Base-by-base conservation (phyloP, 257 asterid species). In the Gynochthodes officinalis region DNA sequence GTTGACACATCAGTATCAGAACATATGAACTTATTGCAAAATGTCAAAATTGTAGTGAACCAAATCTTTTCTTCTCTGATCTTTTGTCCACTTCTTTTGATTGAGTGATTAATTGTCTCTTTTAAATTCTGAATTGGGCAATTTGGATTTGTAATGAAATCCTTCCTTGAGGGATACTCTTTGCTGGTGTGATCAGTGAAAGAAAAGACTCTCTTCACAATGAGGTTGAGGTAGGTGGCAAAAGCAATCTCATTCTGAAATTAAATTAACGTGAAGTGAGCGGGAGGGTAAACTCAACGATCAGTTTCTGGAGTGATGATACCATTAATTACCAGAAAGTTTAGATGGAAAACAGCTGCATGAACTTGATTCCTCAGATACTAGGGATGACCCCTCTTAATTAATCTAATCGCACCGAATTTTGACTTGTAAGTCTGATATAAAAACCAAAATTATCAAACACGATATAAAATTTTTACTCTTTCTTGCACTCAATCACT, bases 401-500 rank as follows among this genome's bases (percentile, higher is more conserved):
- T 12, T 1, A n/a, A 21, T 69, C 63, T 13, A 49, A 69, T 23
- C 23, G 52, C 74, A 70, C 54, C 65, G 65, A 70, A 70, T 32
- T 53, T 69, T 69, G 64, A 53, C 64, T 68, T 69, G 21, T 8
- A n/a, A 30, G 10, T n/a, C 30, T 5, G 43, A 16, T 64, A 10
- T 10, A 68, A 63, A 12, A 49, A 46, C 73, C 32, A 50, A 35
- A 67, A 44, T 67, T 28, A 27, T 28, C 30, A 19, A 15, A 32
- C 72, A 33, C 9, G 19, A 62, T 21, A 9, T 0, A 18, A 12
- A 19, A 5, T 32, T 52, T 32, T n/a, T 16, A 11, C 27, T 16
- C 53, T 54, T 70, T 53, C 74, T 54, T 70, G 64, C 13, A 70
- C 74, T 70, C 65, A 40, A 70, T 54, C 73, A 33, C 73, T 2